These are phyloP conservation scores for Bryoerythrophyllum caledonicum DNA, from an alignment of 225 moss, liverwort and hornwort species.

Conservation along the genomic window DNA sequence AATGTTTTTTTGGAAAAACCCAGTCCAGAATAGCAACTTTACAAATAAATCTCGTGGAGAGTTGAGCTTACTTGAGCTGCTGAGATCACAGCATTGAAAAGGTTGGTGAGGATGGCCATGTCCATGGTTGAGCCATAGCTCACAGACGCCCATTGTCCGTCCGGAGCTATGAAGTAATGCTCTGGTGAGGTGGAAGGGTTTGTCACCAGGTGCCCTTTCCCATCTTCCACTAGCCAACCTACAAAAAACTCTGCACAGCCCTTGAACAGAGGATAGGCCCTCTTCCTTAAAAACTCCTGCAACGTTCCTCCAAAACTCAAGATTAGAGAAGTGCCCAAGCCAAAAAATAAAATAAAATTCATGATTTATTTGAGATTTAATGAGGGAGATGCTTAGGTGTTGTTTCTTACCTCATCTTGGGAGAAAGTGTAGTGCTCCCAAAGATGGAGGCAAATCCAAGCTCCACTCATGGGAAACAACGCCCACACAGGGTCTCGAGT, in stretches of 20 bases:
- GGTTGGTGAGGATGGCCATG: slow-evolving; percentile 73
- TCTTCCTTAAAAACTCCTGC: slow-evolving; percentile 65
- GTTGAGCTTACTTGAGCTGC: slow-evolving; percentile 58
- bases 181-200: slow-evolving; percentile 95
- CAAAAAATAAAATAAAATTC: too few species aligned
- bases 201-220: slow-evolving; percentile 73
- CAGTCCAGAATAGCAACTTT: too few species aligned
- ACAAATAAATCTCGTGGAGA: background rate
- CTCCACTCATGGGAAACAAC: slow-evolving; percentile 94
- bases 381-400: too few species aligned
- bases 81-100: slow-evolving; percentile 66
- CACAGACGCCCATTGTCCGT: slow-evolving; percentile 59
- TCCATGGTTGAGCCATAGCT: slow-evolving; percentile 91
- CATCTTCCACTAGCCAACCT: slow-evolving; percentile 81
- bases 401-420: slow-evolving; percentile 67
- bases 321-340: background rate
- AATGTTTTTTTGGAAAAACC: too few species aligned
- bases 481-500: slow-evolving; percentile 91
- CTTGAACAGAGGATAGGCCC: slow-evolving; percentile 75
- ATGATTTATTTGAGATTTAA: too few species aligned
- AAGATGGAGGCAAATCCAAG: slow-evolving; percentile 91
- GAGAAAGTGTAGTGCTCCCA: slow-evolving; percentile 97
- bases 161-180: slow-evolving; percentile 84
- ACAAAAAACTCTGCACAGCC: slow-evolving; percentile 82
- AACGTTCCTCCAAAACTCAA: slow-evolving; percentile 18